These are phyloP conservation scores for Isatis tinctoria DNA, from an alignment of 345 rosid species.

Conservation along the genomic window DNA sequence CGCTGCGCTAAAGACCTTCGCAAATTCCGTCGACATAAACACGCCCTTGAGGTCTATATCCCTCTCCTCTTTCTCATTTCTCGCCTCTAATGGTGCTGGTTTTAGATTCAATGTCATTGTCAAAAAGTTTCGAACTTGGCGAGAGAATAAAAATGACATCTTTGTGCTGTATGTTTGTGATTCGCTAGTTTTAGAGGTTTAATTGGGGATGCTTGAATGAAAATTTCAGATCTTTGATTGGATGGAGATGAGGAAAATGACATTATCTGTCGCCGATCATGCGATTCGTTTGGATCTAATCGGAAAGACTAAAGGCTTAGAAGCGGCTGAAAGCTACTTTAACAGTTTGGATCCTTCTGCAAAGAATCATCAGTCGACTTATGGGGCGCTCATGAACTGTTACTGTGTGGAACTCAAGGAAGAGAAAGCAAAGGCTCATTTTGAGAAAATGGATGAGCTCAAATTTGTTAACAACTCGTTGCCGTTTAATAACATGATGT, in stretches of 20 bases:
- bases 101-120: background rate
- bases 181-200: background rate
- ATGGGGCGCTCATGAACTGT: conserved; percentile 62
- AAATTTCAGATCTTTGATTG: conserved; percentile 53
- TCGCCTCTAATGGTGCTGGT: background rate
- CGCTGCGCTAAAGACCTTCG: conserved; percentile 54
- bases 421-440: conserved; percentile 55
- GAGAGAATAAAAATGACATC: background rate
- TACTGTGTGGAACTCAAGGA: conserved; percentile 48
- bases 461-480: conserved; percentile 33
- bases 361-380: conserved; percentile 38
- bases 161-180: background rate
- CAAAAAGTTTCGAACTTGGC: background rate
- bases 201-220: background rate
- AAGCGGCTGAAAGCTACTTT: conserved; percentile 60
- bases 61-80: background rate
- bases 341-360: conserved; percentile 33
- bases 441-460: conserved; percentile 53
- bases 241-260: conserved; percentile 77
- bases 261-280: conserved; percentile 39
- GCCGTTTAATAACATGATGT: conserved; percentile 59
- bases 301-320: conserved; percentile 53
- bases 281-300: conserved; percentile 60
- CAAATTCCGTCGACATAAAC: conserved; percentile 46
- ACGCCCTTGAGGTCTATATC: conserved; percentile 62